Evolutionary conservation across 2,329 filamentous ascomycete species (phyloP), one percentile per base, ranked within the genome.

Genomic region (Microdochium trichocladiopsis): DNA sequence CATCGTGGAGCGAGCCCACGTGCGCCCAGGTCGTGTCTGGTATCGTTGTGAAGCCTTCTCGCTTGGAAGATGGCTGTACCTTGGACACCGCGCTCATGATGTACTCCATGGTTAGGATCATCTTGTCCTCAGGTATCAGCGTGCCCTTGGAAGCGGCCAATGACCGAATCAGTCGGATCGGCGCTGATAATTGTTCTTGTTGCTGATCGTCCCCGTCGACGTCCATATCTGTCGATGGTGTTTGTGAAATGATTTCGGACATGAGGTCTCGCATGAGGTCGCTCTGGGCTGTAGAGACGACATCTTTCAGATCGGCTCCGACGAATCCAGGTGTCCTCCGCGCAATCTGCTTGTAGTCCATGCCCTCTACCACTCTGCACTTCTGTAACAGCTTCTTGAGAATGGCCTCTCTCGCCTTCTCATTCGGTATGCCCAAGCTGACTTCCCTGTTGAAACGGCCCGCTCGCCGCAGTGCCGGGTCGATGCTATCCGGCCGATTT

Each of bases 21-120:
- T 97, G 88, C 47, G 84, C 77, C 90, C 94, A 99, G 1, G 90
- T 96, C 4, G 94, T 93, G 65, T 92, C 86, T 8, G 94, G 94
- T 47, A 97, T 90, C 1, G 90, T 94, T 12, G 90, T 91, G 69
- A 99, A 99, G 48, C 94, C 94, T 71, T 99, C 93, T 49, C 91
- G 85, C 67, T 93, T 92, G 5, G 88, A 88, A 1, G 90, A 93
- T 24, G 91, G 83, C 65, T 90, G 80, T 56, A 96, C 82, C 53
- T 82, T 80, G 10, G 87, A 82, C 2, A 96, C 78, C 2, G 91
- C 92, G 1, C 76, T 74, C 23, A 86, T 73, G 67, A 97, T 94
- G 57, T 95, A 72, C 71, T 67, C 75, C 69, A 73, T 87, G 6
- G 65, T 66, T 51, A 75, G 58, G 3, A 48, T 18, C 23, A 25